phyloP scores from a whole-genome alignment of 139 green algal species.

The Haematococcus sp. region DNA sequence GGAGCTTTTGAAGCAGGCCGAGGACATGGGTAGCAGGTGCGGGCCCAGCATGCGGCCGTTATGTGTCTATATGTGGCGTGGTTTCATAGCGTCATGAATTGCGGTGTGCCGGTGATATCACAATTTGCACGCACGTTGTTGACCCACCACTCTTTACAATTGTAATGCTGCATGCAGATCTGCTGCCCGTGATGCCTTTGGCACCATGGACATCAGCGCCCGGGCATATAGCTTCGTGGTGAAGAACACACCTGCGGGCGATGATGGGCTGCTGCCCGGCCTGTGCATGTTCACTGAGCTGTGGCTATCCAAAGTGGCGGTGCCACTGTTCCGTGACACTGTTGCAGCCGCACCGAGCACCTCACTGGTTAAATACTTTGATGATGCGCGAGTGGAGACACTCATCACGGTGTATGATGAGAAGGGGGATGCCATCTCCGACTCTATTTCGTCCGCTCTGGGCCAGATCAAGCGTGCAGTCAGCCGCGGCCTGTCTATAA shows the following conservation, averaged over 20 bases:
- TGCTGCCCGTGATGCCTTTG: not conserved
- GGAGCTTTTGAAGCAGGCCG: slow-evolving; percentile 12
- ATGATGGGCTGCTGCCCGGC: slow-evolving; percentile 55
- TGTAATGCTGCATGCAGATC: not conserved
- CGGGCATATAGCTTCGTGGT: slow-evolving; percentile 40
- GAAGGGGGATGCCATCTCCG: slow-evolving; percentile 6
- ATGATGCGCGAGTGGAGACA: slow-evolving; percentile 40
- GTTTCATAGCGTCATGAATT: no score
- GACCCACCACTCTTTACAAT: no score
- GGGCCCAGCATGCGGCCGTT: not conserved
- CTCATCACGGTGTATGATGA: slow-evolving; percentile 43
- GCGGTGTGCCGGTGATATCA: no score
- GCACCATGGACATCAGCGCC: not conserved
- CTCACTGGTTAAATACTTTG: slow-evolving; percentile 56
- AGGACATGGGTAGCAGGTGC: not conserved
- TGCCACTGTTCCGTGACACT: slow-evolving; percentile 48
- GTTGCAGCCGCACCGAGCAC: not conserved
- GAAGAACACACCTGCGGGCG: slow-evolving; percentile 19
- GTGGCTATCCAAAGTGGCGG: slow-evolving; percentile 52
- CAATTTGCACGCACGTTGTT: no score
- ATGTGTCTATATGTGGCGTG: not conserved
- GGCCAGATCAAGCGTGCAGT: no score
- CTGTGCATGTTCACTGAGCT: slow-evolving; percentile 53
- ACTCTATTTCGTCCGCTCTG: no score
- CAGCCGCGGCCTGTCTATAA: no score